Base-by-base conservation (phyloP, 306 rosid species). In the Cucurbita maxima region DNA sequence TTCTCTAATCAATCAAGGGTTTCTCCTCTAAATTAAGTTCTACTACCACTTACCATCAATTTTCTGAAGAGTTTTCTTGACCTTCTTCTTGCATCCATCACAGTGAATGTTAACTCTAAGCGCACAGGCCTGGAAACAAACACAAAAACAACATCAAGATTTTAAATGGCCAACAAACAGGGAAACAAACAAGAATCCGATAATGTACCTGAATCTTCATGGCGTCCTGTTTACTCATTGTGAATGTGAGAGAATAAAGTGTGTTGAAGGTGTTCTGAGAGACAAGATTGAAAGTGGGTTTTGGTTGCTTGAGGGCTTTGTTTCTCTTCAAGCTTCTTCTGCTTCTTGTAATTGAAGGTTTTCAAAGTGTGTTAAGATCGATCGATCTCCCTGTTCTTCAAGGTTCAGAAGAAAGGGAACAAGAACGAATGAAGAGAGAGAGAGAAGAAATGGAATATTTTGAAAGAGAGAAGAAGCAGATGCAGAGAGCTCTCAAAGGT, bases 41-140 rank as follows among this genome's bases (percentile, higher is more conserved):
- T 30, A 25, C 38, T 36, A 16, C 19, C 20, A 7, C 25, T 48
- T 76, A 94, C 99, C 99, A 0, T 94, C 99, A 43, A 91, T 89
- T 83, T 90, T 94, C 90, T 86, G 97, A 51, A 94, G 80, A 13
- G 80, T 53, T 86, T 94, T 94, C 91, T 68, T 84, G 1, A 94
- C 96, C 84, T 89, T 89, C 72, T 88, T 84, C 75, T 81, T 87
- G 80, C 97, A 94, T 4, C 97, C 99, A 25, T 89, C 95, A 22
- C 99, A 94, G 82, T 89, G 88, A 75, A 94, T 91, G 69, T 87
- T 88, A 0, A 94, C 97, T 71, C 85, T 86, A 53, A 89, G 89
- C 73, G 85, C 85, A 75, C 86, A 94, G 74, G 79, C 88, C 99
- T 91, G 83, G 75, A 82, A 40, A 66, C 10, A 30, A 71, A 76